A percentile compares a stretch with the other conserved stretches of the same genome.
phyloP scores from a whole-genome alignment of 352 stramenopile species.

The Globisporangium nunn region DNA sequence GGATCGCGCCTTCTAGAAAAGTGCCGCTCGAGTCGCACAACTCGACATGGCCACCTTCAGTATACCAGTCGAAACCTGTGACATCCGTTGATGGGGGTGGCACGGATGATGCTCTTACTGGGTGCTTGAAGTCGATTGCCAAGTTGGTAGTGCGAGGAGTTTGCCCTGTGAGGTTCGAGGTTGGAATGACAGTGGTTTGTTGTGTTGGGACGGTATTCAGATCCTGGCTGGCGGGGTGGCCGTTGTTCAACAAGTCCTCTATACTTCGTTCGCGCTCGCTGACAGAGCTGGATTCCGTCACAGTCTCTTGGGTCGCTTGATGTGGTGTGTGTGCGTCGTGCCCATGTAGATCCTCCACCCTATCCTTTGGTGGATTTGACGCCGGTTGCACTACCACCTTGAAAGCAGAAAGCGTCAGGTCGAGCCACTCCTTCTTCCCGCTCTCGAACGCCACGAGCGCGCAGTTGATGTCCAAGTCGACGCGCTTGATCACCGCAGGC shows the following conservation, averaged over 20 bases:
- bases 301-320: background rate
- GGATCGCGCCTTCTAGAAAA: constrained; percentile 42
- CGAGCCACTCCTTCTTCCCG: constrained; percentile 46
- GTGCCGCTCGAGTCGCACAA: constrained; percentile 23
- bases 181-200: no score
- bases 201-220: background rate
- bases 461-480: constrained; percentile 50
- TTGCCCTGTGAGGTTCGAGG: background rate
- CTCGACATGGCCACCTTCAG: constrained; percentile 41
- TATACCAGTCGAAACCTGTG: constrained; percentile 42
- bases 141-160: background rate
- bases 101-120: background rate
- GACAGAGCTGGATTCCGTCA: background rate
- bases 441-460: constrained; percentile 35
- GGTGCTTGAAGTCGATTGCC: background rate
- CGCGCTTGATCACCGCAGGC: constrained; percentile 30
- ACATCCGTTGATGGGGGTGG: background rate
- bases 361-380: background rate
- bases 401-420: constrained; percentile 35
- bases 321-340: background rate
- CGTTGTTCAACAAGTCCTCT: background rate
- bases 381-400: constrained; percentile 20
- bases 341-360: background rate
- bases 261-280: background rate
- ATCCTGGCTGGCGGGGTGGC: background rate